Evolutionary conservation across 495 filamentous ascomycete species (phyloP), one percentile per base, ranked within the genome.

Genomic region (Daldinia grandis): DNA sequence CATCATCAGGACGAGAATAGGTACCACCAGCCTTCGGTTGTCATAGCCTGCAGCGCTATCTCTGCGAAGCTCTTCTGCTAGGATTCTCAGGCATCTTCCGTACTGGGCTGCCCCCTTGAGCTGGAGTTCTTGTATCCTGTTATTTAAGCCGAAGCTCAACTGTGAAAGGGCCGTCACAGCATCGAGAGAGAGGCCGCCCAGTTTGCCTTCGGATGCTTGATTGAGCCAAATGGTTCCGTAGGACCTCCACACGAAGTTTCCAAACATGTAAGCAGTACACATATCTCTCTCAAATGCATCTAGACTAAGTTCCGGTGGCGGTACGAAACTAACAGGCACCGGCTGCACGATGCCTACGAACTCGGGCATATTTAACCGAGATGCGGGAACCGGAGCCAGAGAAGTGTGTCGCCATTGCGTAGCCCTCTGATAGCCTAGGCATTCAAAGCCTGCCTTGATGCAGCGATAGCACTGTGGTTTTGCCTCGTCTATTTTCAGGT

Each of bases 381-480:
- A 64, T 44, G 28, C 8, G 17, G 49, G 40, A 58, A 47, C 27
- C 28, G 64, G 53, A 31, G 55, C 38, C 7, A 68, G 33, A 8
- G 64, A 72, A 54, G 72, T 71, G 57, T 74, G 72, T 64, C 68
- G 57, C 72, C 72, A 74, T 61, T 67, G 63, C 5, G 64, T 71
- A 15, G 30, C 67, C 31, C 72, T 67, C 40, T 66, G 55, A 56
- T 76, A 78, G 27, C 76, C 76, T 37, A 75, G 25, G 17, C 76
- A 78, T 21, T 62, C 57, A 14, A 75, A 64, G 3, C 72, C 72
- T 8, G 62, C 72, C 47, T 61, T 74, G 9, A 59, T 10, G 55
- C 76, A 78, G 35, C 72, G 69, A 38, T 57, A 61, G 38, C 76
- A 78, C 14, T 58, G 61, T 3, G 76, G 76, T 38, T 76, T 66